phyloP scores from a whole-genome alignment of 2,329 filamentous ascomycete genomes.

The Colletotrichum coccodes region DNA sequence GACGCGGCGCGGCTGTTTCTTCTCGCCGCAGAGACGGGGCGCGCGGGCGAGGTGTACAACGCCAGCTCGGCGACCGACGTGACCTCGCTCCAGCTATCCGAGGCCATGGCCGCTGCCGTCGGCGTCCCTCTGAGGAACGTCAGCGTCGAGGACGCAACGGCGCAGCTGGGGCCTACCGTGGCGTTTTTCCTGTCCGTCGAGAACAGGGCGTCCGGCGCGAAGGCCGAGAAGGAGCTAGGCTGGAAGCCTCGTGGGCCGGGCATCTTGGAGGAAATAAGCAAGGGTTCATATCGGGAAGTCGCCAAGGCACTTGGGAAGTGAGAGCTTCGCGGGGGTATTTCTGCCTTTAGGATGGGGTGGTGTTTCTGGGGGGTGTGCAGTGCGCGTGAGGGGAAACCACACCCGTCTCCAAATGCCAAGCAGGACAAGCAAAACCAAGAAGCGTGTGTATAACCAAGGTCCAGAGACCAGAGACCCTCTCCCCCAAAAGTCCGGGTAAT shows the following conservation, averaged over 20 bases:
- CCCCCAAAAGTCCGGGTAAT: neutral
- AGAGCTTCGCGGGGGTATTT: neutral
- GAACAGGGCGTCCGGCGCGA: slow-evolving; percentile 46
- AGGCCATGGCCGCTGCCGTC: slow-evolving; percentile 38
- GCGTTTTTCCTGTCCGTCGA: slow-evolving; percentile 44
- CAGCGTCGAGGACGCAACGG: slow-evolving; percentile 36
- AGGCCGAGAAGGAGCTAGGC: slow-evolving; percentile 49
- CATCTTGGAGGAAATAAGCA: slow-evolving; percentile 45
- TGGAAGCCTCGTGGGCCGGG: slow-evolving; percentile 47
- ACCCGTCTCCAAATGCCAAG: neutral
- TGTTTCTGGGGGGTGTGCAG: neutral
- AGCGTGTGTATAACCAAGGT: neutral
- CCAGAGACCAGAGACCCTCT: too few relatives aligned
- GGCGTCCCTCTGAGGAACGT: slow-evolving; percentile 37
- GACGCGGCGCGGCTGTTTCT: slow-evolving; percentile 54
- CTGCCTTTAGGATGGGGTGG: neutral
- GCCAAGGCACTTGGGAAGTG: slow-evolving; percentile 28
- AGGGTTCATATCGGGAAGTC: slow-evolving; percentile 39
- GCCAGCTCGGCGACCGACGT: slow-evolving; percentile 42
- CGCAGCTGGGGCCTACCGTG: slow-evolving; percentile 42
- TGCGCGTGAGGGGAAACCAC: neutral
- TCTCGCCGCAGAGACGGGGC: slow-evolving; percentile 45
- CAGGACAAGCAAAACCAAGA: neutral
- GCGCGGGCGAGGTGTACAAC: slow-evolving; percentile 48
- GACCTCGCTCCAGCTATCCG: slow-evolving; percentile 40